Base-by-base conservation (phyloP, 2,329 filamentous ascomycete species). In the Hysterium pulicare region DNA sequence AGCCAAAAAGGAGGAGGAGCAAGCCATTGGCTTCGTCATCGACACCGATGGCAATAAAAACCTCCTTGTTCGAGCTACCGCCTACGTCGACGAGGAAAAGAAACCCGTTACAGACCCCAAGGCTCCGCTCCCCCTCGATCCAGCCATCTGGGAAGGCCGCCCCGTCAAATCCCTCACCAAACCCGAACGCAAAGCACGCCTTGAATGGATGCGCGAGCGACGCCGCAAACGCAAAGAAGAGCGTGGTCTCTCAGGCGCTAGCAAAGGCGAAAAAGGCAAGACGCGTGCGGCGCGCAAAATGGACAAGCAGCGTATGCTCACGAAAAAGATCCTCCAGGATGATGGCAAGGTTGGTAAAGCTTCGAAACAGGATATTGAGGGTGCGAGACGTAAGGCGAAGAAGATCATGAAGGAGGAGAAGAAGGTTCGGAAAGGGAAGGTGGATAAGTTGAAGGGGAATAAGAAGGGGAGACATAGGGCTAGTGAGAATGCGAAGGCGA, bases 1-100 rank as follows among this genome's bases (percentile, higher is more conserved):
- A 40, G 1, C 50, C 51, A 21, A 52, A 55, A 40, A 51, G 45
- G 20, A 36, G 41, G 17, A 20, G 16, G 8, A 31, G 40, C 9
- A 35, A n/a, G 6, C 4, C 5, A 17, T 31, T 20, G 23, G 37
- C 28, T 53, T 47, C 48, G 46, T 53, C 43, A 41, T 41, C 40
- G 46, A 53, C 36, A 34, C 32, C 4, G 21, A 10, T n/a, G n/a
- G n/a, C n/a, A n/a, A n/a, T n/a, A n/a, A n/a, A n/a, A n/a, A n/a
- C n/a, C n/a, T n/a, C n/a, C n/a, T n/a, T n/a, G 9, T 13, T 16
- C 28, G 9, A n/a, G 4, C 9, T 32, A 32, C 8, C 26, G 8
- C n/a, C 8, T n/a, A 28, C n/a, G 26, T 28, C 26, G n/a, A n/a
- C n/a, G n/a, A 8, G 8, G 26, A 28, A 28, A 8, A 8, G n/a